phyloP scores from a whole-genome alignment of 306 rosid species.

The Sindora glabra region DNA sequence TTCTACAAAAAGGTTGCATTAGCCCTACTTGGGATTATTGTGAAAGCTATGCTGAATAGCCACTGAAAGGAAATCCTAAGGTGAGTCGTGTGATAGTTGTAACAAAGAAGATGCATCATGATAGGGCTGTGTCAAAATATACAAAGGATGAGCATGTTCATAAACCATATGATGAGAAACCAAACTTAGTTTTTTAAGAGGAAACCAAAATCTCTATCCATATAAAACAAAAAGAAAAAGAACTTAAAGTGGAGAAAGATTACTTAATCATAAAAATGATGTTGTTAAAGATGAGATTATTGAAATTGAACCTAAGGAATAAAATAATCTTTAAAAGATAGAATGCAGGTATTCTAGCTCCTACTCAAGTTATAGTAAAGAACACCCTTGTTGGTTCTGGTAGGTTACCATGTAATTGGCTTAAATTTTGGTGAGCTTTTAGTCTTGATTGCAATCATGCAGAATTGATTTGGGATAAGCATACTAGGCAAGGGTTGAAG shows the following conservation, averaged over 20 bases:
- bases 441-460: slow-evolving; percentile 98
- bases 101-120: slow-evolving; percentile 26
- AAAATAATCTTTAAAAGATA: slow-evolving; percentile 21
- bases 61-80: slow-evolving; percentile 47
- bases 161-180: slow-evolving; percentile 26
- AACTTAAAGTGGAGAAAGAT: slow-evolving; percentile 17
- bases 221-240: slow-evolving; percentile 22
- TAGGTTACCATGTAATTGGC: slow-evolving; percentile 91
- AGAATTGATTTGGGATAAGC: slow-evolving; percentile 99
- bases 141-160: slow-evolving; percentile 24
- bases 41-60: slow-evolving; percentile 79
- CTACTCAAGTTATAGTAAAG: slow-evolving; percentile 98
- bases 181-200: slow-evolving; percentile 13
- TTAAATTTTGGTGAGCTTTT: slow-evolving; percentile 97
- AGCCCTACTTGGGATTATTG: slow-evolving; percentile 96
- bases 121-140: slow-evolving; percentile 21
- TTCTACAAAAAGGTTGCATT: slow-evolving; percentile 97
- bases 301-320: slow-evolving; percentile 20
- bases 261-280: slow-evolving; percentile 18
- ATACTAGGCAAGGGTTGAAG: slow-evolving; percentile 92
- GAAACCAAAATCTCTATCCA: slow-evolving; percentile 6
- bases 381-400: slow-evolving; percentile 98
- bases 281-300: slow-evolving; percentile 23
- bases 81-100: slow-evolving; percentile 24
- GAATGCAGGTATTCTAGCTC: slow-evolving; percentile 79